Conservation (phyloP, 208 protist genomes). For the Angomonas desouzai region DNA sequence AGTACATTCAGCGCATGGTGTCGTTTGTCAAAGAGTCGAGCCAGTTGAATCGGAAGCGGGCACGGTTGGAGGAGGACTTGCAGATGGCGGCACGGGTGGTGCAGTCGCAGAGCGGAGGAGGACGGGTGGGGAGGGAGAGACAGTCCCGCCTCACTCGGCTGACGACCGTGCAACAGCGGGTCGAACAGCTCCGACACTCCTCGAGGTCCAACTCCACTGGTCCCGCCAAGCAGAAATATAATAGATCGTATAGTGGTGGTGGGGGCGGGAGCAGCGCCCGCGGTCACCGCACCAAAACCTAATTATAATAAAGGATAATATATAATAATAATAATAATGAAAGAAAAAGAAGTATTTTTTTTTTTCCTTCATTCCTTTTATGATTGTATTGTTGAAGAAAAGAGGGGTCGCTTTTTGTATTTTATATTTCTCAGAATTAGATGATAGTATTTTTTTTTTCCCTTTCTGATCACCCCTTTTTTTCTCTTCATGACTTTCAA, state of each 20-base stretch:
- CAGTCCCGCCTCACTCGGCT: slow-evolving; percentile 57
- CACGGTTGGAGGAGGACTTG: slow-evolving; percentile 59
- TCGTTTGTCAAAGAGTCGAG: slow-evolving; percentile 34
- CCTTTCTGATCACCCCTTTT: background rate
- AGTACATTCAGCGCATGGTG: slow-evolving; percentile 33
- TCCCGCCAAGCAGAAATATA: background rate
- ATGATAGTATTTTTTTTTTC: background rate
- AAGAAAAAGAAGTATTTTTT: background rate
- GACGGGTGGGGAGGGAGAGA: slow-evolving; percentile 54
- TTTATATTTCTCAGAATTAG: slow-evolving; percentile 3
- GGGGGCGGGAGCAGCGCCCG: background rate
- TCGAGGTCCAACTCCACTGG: slow-evolving; percentile 5
- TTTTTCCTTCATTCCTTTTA: background rate
- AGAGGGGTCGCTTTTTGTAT: slow-evolving; percentile 6
- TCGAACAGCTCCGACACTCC: slow-evolving; percentile 35
- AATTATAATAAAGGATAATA: background rate
- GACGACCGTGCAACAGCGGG: slow-evolving; percentile 60
- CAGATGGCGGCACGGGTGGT: slow-evolving; percentile 57
- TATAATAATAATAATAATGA: background rate
- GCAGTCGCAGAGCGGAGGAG: slow-evolving; percentile 44
- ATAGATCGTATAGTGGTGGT: background rate
- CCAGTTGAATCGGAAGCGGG: slow-evolving; percentile 38
- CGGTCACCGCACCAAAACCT: background rate
- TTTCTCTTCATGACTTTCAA: background rate
- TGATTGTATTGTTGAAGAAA: too few relatives aligned